Percentiles rank a stretch among this genome's conserved stretches.
Conservation (phyloP, 805 yeast genomes). For the Lipomyces yamadae region DNA sequence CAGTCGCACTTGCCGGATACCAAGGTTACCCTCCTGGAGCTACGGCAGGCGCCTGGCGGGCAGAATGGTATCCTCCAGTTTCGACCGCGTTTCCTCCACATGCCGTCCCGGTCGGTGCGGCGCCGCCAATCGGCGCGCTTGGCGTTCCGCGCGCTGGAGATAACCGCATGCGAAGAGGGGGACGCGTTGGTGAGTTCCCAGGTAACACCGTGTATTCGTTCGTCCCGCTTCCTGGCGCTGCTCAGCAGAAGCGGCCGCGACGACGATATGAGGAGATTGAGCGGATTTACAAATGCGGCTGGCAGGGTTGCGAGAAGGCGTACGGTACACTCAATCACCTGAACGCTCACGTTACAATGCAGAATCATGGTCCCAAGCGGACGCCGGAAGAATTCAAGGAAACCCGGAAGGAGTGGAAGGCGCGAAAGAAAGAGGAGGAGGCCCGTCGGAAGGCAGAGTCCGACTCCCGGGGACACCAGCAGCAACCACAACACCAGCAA, state of each 20-base stretch:
- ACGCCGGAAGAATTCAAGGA: conserved; percentile 60
- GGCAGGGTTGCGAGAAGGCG: conserved; percentile 55
- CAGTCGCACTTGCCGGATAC: conserved; percentile 16
- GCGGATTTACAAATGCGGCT: conserved; percentile 57
- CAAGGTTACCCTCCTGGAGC: conserved; percentile 20
- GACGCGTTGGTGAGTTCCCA: conserved; percentile 14
- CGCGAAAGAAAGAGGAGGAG: conserved; percentile 47
- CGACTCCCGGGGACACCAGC: conserved; percentile 19
- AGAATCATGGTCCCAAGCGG: conserved; percentile 60
- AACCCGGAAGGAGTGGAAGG: conserved; percentile 53
- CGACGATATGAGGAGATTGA: conserved; percentile 61
- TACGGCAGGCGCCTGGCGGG: conserved; percentile 28
- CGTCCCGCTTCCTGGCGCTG: conserved; percentile 42
- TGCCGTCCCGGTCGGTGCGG: conserved; percentile 6
- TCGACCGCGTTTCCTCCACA: conserved; percentile 16
- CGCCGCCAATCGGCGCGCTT: conserved; percentile 15
- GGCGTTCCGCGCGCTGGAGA: conserved; percentile 11
- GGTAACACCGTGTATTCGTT: conserved; percentile 37
- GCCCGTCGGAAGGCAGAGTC: conserved; percentile 33
- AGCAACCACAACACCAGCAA: conserved; percentile 23
- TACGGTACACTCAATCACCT: conserved; percentile 66
- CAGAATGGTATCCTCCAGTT: conserved; percentile 36
- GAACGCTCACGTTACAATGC: conserved; percentile 60
- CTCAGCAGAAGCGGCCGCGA: conserved; percentile 54
- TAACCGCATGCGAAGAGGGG: conserved; percentile 11